Conservation (phyloP, 192 early-diverging fungal genomes). For the Funneliformis geosporum region DNA sequence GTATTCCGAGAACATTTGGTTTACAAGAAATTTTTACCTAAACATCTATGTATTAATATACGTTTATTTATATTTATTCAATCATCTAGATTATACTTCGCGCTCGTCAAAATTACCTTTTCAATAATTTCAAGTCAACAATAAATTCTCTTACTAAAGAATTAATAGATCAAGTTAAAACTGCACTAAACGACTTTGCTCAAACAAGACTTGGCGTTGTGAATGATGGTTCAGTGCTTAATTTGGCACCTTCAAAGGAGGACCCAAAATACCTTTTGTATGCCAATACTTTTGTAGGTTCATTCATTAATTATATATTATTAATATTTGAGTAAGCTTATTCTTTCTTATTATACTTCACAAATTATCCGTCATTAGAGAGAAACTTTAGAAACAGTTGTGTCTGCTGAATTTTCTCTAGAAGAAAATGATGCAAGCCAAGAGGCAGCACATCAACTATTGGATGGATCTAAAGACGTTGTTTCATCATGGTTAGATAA, state of each 20-base stretch:
- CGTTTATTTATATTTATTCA: background rate
- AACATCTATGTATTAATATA: background rate
- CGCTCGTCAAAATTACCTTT: conserved; percentile 84
- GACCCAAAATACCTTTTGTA: conserved; percentile 79
- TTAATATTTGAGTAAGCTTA: background rate
- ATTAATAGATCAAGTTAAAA: conserved; percentile 56
- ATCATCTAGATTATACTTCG: conserved; percentile 76
- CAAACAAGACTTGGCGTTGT: conserved; percentile 52
- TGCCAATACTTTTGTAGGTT: conserved; percentile 66
- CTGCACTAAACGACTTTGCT: conserved; percentile 67
- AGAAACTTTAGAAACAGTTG: conserved; percentile 43
- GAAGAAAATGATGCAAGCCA: conserved; percentile 45
- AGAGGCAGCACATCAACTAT: conserved; percentile 47
- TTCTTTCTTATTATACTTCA: background rate
- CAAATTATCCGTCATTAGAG: conserved; percentile 35
- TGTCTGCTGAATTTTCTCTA: conserved; percentile 47
- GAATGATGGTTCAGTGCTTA: conserved; percentile 46
- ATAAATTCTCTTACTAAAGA: conserved; percentile 46
- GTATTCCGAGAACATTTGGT: conserved; percentile 28
- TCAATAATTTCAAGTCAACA: conserved; percentile 55
- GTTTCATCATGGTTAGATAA: conserved; percentile 55
- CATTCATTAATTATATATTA: background rate
- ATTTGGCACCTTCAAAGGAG: conserved; percentile 42
- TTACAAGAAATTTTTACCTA: background rate
- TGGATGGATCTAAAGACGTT: conserved; percentile 55